Conservation (phyloP, 345 rosid species). For the Acer negundo region DNA sequence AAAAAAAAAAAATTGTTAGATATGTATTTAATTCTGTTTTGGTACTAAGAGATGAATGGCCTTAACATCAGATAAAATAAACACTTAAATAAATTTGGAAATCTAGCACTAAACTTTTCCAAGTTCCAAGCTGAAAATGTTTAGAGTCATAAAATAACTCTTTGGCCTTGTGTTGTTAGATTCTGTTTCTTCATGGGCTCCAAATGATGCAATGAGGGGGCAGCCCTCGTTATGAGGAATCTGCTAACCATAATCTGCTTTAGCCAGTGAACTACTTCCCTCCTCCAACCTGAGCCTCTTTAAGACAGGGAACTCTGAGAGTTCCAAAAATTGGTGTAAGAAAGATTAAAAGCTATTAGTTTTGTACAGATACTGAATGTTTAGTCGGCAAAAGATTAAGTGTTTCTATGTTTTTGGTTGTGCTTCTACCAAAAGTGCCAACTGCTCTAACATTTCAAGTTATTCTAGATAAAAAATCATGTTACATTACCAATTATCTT, state of each 20-base stretch:
- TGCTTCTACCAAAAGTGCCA: neutral
- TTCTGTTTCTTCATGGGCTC: neutral
- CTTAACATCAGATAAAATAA: neutral
- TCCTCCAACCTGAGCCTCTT: neutral
- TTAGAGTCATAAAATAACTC: neutral
- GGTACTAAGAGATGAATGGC: neutral
- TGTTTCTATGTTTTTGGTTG: neutral
- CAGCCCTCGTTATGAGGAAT: neutral
- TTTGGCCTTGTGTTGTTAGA: neutral
- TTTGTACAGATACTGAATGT: neutral
- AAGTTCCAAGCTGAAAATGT: neutral
- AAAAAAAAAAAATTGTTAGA: neutral
- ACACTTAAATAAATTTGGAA: too few species aligned
- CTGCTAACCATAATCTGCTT: conserved; percentile 15
- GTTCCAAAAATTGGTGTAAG: neutral
- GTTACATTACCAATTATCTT: neutral
- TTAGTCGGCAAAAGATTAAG: neutral
- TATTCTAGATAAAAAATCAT: neutral
- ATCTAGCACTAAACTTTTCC: neutral
- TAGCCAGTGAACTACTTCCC: neutral
- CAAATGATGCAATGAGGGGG: neutral
- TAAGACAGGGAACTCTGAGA: neutral
- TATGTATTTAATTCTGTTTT: neutral
- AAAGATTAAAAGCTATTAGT: neutral
- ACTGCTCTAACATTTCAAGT: conserved; percentile 4